Conservation (phyloP, 441 rosid species). For the Eruca vesicaria region DNA sequence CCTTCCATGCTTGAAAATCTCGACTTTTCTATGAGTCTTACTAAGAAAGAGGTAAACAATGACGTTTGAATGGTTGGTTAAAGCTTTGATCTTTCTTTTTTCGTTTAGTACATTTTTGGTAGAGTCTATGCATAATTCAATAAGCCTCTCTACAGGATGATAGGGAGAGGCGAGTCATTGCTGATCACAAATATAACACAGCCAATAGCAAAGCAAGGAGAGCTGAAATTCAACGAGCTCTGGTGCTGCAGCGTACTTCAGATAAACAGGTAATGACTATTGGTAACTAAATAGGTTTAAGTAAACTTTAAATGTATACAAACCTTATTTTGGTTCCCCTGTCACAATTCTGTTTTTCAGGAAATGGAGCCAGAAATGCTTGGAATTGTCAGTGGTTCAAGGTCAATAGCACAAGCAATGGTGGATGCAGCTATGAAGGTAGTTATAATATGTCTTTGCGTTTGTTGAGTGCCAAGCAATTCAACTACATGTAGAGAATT, state of each 20-base stretch:
- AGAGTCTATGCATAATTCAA: background rate
- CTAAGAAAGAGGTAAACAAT: slow-evolving; percentile 36
- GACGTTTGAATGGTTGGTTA: background rate
- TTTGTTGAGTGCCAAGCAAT: too few species aligned
- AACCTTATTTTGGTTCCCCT: background rate
- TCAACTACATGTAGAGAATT: too few species aligned
- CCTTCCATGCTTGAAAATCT: slow-evolving; percentile 30
- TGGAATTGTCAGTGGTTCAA: slow-evolving; percentile 69
- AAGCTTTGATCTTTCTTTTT: slow-evolving; percentile 11
- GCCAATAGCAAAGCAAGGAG: slow-evolving; percentile 51
- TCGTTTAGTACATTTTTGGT: background rate
- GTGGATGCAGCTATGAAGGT: slow-evolving; percentile 92
- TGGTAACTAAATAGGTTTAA: slow-evolving; percentile 5
- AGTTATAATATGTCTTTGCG: slow-evolving; percentile 3
- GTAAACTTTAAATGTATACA: background rate
- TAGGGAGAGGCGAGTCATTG: slow-evolving; percentile 14
- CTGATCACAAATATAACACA: slow-evolving; percentile 37
- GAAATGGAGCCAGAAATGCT: slow-evolving; percentile 65
- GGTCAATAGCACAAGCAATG: slow-evolving; percentile 70
- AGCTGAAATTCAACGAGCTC: slow-evolving; percentile 50
- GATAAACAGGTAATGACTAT: slow-evolving; percentile 55
- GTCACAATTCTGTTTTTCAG: slow-evolving; percentile 38
- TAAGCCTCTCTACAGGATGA: slow-evolving; percentile 21
- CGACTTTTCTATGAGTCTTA: background rate
- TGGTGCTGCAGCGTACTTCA: slow-evolving; percentile 42